A percentile compares a stretch with the other conserved stretches of the same genome.
Conservation (phyloP, 495 filamentous ascomycete species). For the Penicillium turbatum region DNA sequence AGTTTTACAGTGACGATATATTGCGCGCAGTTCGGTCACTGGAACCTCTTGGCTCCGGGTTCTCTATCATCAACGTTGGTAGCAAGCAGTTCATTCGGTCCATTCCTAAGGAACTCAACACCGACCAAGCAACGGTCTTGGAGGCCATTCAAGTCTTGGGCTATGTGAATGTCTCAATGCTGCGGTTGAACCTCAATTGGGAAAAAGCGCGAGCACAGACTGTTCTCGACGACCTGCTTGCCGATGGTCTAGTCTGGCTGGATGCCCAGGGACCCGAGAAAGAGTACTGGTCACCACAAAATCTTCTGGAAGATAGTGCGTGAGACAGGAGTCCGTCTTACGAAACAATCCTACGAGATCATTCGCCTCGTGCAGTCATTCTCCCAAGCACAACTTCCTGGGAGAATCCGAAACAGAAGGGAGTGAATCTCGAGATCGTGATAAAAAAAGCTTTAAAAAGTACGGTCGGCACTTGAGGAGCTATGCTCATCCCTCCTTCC, state of each 20-base stretch:
- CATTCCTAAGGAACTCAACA: constrained; percentile 93
- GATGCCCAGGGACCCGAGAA: constrained; percentile 81
- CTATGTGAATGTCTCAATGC: constrained; percentile 86
- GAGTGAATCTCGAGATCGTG: not conserved
- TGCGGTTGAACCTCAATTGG: constrained; percentile 88
- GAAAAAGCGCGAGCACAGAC: constrained; percentile 79
- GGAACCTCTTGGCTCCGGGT: constrained; percentile 81
- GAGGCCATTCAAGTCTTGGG: constrained; percentile 83
- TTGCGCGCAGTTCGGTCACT: constrained; percentile 84
- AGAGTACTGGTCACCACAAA: constrained; percentile 89
- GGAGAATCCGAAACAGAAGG: not conserved
- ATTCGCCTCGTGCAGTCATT: not conserved
- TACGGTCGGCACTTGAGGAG: not conserved
- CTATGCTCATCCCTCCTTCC: not conserved
- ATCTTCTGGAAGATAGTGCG: constrained; percentile 39
- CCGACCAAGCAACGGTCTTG: constrained; percentile 85
- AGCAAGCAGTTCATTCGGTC: constrained; percentile 83
- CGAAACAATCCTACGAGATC: not conserved
- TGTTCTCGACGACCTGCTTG: constrained; percentile 84
- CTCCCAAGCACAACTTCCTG: not conserved
- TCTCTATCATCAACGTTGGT: constrained; percentile 76
- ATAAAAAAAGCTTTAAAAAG: not conserved
- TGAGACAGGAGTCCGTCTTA: constrained; percentile 16
- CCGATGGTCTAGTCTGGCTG: constrained; percentile 90
- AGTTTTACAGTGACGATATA: constrained; percentile 69